These are phyloP conservation scores for Cyberlindnera mrakii DNA, from an alignment of 805 yeast genomes.

Conservation along the genomic window DNA sequence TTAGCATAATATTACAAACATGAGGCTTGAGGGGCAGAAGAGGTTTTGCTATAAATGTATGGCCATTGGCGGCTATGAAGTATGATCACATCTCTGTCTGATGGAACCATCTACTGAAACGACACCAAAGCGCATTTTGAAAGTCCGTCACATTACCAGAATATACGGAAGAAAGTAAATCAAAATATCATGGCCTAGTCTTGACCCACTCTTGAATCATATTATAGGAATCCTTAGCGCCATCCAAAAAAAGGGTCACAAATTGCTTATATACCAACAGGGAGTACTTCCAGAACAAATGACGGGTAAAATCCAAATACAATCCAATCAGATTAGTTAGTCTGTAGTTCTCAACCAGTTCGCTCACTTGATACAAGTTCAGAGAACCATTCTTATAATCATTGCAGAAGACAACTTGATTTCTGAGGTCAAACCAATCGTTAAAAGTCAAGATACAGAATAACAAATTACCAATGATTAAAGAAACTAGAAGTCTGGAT, in stretches of 20 bases:
- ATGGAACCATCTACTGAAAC: no score
- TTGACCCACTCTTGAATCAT: not conserved
- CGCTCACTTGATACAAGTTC: slow-evolving; percentile 21
- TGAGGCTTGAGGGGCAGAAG: no score
- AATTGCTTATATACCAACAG: slow-evolving; percentile 17
- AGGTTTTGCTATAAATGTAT: no score
- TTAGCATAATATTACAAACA: no score
- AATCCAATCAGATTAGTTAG: slow-evolving; percentile 5
- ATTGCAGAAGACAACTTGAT: slow-evolving; percentile 22
- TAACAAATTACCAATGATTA: slow-evolving; percentile 17
- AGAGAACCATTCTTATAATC: slow-evolving; percentile 23
- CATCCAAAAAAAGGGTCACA: slow-evolving; percentile 4
- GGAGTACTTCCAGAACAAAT: slow-evolving; percentile 5
- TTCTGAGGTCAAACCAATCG: slow-evolving; percentile 21
- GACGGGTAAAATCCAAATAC: not conserved
- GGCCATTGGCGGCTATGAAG: no score
- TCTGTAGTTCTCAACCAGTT: slow-evolving; percentile 16
- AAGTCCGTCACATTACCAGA: not conserved
- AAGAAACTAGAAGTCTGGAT: slow-evolving; percentile 16
- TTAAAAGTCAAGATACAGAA: slow-evolving; percentile 13
- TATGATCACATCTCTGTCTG: no score
- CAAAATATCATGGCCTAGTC: not conserved
- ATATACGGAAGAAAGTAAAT: not conserved
- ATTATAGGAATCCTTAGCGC: slow-evolving; percentile 4
- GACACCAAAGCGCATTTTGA: no score